These are phyloP conservation scores for Helianthus tuberosus DNA, from an alignment of 129 eudicot genomes.

Conservation along the genomic window DNA sequence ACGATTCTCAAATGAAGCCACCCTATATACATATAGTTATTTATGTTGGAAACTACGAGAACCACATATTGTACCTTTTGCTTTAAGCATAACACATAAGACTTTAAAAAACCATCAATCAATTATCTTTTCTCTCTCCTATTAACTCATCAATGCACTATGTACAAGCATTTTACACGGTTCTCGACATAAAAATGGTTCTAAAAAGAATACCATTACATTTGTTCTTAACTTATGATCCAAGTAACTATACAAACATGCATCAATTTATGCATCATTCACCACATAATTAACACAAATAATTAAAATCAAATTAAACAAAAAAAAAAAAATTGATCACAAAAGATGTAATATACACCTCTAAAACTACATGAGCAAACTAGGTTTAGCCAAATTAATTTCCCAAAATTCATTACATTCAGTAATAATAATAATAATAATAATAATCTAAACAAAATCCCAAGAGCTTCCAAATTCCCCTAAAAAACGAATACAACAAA, in stretches of 20 bases:
- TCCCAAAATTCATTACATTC: neutral
- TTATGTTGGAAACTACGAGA: neutral
- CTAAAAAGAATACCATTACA: too few relatives aligned
- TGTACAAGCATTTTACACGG: too few relatives aligned
- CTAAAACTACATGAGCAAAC: slow-evolving; percentile 2
- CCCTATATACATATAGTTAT: too few relatives aligned
- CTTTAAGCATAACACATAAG: too few relatives aligned
- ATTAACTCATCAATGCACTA: too few relatives aligned
- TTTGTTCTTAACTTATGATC: neutral
- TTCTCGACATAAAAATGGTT: too few relatives aligned
- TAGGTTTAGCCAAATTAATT: neutral
- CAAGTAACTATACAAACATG: neutral
- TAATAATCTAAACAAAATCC: neutral
- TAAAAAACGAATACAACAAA: neutral
- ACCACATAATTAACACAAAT: slow-evolving; percentile 16
- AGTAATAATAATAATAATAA: neutral
- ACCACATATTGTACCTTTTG: too few relatives aligned
- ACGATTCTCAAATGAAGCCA: neutral
- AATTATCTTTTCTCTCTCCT: too few relatives aligned
- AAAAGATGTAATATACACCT: neutral
- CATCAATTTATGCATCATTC: slow-evolving; percentile 10
- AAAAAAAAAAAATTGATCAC: neutral
- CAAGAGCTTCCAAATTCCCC: neutral
- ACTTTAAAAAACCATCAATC: too few relatives aligned
- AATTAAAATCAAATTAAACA: slow-evolving; percentile 1